Evolutionary conservation across 257 asterid genomes (phyloP).

Genomic region (Gentiana straminea): DNA sequence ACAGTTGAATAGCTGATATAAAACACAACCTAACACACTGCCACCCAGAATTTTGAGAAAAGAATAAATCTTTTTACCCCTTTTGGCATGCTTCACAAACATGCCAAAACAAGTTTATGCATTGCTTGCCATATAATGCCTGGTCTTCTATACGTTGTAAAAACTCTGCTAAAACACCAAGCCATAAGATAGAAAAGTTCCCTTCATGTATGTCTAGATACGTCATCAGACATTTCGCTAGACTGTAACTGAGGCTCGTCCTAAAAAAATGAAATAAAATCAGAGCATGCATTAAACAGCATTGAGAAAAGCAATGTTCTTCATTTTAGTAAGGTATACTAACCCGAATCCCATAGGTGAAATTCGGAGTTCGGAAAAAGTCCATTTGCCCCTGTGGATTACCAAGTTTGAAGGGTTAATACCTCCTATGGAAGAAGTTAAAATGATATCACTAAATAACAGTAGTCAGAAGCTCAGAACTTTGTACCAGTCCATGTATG

Average conservation of each 20-base stretch:
- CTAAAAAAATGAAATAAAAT: conserved; percentile 23
- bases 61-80: no score
- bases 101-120: no score
- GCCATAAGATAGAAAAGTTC: conserved; percentile 7
- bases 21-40: no score
- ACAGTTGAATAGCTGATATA: no score
- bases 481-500: conserved; percentile 72
- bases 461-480: conserved; percentile 2
- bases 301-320: conserved; percentile 4
- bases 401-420: conserved; percentile 8
- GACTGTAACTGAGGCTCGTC: conserved; percentile 79
- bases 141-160: no score
- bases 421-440: conserved; percentile 6
- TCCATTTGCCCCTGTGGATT: conserved; percentile 86
- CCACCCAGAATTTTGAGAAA: no score
- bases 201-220: conserved; percentile 64
- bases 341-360: conserved; percentile 77
- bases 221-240: conserved; percentile 72
- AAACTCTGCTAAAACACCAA: no score
- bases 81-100: no score
- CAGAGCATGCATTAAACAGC: not conserved
- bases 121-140: no score
- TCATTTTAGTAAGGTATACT: conserved; percentile 22
- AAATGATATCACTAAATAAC: not conserved
- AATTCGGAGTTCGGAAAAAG: conserved; percentile 66